Evolutionary conservation across 2,329 filamentous ascomycete species (phyloP), one percentile per base, ranked within the genome.

Genomic region (Aspergillus sp.): DNA sequence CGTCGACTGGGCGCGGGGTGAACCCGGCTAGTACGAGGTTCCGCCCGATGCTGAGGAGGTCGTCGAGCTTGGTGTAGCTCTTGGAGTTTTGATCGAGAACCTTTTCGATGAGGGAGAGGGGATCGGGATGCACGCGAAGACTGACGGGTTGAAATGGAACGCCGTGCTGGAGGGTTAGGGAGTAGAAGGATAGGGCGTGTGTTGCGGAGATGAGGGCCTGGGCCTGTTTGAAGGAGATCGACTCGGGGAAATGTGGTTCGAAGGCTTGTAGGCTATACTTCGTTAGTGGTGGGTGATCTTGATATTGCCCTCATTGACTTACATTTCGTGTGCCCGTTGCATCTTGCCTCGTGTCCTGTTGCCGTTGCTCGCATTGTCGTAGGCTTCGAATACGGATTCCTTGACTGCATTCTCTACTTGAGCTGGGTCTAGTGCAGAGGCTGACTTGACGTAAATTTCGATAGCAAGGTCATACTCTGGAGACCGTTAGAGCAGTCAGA

Each of bases 131-230:
- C 46, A 87, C 84, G n/a, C 87, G 84, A 60, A 89, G 89, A 69
- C 84, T 88, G 68, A 89, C 87, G 3, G 87, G 87, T 67, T 87
- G 84, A 69, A 89, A 89, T 2, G 86, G 86, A 17, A 89, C 84
- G 19, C 85, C 86, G 63, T 89, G 86, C 66, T 89, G 85, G 4
- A 89, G 76, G 0, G 82, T 88, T 7, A 89, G 76, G 1, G 85
- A 86, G 70, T 89, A 89, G 68, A 87, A 89, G 1, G 87, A 89
- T 63, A 89, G 75, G 19, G 86, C 80, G 69, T 89, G 87, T 1
- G 87, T 89, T 17, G 87, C 87, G 52, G 83, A 77, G 45, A 89
- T 81, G 30, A 89, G 77, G 30, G 85, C 81, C 22, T 80, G 76
- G 28, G 81, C 81, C 55, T 85, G 79, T 41, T 74, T 73, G 52